Conservation (phyloP, 495 filamentous ascomycete species). For the Coniosporium apollinis region DNA sequence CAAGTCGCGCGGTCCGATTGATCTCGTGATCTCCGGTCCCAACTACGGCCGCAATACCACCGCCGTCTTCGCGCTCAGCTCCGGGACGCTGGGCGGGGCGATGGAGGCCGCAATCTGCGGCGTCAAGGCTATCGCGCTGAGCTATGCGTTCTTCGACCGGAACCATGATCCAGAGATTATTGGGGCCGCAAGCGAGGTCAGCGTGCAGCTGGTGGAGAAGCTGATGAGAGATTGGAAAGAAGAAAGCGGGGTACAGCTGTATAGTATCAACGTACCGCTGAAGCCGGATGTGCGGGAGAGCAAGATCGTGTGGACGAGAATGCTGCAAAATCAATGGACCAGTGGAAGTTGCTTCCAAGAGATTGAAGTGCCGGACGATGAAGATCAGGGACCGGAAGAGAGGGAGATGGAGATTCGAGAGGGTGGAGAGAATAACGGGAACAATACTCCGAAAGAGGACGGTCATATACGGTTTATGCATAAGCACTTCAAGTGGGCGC, state of each 20-base stretch:
- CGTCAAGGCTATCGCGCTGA: constrained; percentile 61
- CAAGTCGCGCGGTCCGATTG: constrained; percentile 55
- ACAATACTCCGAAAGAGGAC: constrained; percentile 9
- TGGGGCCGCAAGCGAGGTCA: constrained; percentile 48
- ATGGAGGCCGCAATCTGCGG: constrained; percentile 82
- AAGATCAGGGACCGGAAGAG: constrained; percentile 40
- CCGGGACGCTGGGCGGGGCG: constrained; percentile 78
- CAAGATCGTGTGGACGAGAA: constrained; percentile 60
- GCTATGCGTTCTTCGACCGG: constrained; percentile 70
- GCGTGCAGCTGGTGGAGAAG: constrained; percentile 60
- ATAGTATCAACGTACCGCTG: constrained; percentile 75
- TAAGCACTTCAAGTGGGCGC: constrained; percentile 89
- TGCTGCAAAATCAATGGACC: constrained; percentile 80
- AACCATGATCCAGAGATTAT: constrained; percentile 70
- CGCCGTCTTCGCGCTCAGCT: constrained; percentile 74
- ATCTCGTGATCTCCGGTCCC: constrained; percentile 77
- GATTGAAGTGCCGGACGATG: constrained; percentile 34
- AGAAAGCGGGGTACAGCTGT: constrained; percentile 50
- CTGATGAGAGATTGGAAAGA: constrained; percentile 56
- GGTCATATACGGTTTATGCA: constrained; percentile 38
- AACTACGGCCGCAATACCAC: constrained; percentile 95
- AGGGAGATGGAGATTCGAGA: constrained; percentile 34
- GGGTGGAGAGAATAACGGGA: constrained; percentile 8
- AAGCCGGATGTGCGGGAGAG: constrained; percentile 45
- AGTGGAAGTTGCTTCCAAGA: constrained; percentile 72